Conservation (phyloP, 2,329 filamentous ascomycete species). For the Talaromyces sp. region DNA sequence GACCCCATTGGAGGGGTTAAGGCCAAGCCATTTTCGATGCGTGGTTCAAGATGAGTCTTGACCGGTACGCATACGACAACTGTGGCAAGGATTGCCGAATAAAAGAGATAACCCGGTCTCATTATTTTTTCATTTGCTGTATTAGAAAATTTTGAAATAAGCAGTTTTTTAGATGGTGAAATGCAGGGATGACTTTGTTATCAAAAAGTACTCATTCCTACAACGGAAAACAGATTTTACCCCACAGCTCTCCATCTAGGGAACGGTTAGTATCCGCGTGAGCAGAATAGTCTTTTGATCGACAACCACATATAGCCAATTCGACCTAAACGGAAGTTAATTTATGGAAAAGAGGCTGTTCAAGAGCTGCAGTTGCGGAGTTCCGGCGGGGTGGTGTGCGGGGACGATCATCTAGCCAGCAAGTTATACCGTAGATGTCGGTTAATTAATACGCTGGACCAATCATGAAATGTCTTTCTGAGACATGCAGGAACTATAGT, state of each 20-base stretch:
- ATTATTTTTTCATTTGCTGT: not conserved
- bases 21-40: constrained; percentile 20
- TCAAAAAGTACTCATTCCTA: not conserved
- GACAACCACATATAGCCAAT: not conserved
- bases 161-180: not conserved
- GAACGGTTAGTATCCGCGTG: not conserved
- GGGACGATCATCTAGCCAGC: not conserved
- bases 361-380: not conserved
- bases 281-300: not conserved
- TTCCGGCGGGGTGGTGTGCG: not conserved
- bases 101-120: not conserved
- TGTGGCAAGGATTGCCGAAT: not conserved
- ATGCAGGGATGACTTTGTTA: not conserved
- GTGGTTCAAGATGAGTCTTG: not conserved
- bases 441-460: not conserved
- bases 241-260: not conserved
- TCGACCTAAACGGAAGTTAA: not conserved
- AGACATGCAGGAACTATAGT: not conserved
- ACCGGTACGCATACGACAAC: not conserved
- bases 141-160: not conserved
- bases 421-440: not conserved
- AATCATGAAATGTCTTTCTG: not conserved
- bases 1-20: constrained; percentile 27
- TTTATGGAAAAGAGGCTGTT: not conserved
- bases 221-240: not conserved